A percentile compares a stretch with the other conserved stretches of the same genome.
These are phyloP conservation scores for Gnaphalium uliginosum DNA, from an alignment of 129 eudicot species.

Conservation along the genomic window DNA sequence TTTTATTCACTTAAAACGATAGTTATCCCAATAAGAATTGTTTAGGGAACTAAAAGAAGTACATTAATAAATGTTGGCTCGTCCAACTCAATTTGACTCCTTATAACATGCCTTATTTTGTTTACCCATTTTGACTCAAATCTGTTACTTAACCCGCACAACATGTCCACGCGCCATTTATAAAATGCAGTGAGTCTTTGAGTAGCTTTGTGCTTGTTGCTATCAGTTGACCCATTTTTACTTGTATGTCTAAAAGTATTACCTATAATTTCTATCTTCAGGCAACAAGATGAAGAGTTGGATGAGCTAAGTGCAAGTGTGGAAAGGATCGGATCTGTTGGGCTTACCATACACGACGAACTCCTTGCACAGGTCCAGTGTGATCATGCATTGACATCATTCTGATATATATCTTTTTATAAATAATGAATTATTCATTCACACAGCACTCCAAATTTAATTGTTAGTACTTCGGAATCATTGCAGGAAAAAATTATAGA, in stretches of 20 bases:
- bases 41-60: neutral
- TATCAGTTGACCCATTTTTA: too few relatives aligned
- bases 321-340: constrained; percentile 75
- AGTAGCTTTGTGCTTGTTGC: too few relatives aligned
- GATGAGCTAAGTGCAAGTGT: constrained; percentile 87
- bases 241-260: neutral
- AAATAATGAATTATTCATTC: neutral
- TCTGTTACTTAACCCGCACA: neutral
- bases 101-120: neutral
- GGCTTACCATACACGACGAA: constrained; percentile 86
- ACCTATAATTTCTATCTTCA: constrained; percentile 21
- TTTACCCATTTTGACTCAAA: neutral
- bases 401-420: neutral
- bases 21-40: too few relatives aligned
- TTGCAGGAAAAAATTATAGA: constrained; percentile 74
- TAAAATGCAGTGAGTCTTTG: too few relatives aligned
- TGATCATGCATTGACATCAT: constrained; percentile 1
- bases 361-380: constrained; percentile 58
- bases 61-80: neutral
- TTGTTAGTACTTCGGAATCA: constrained; percentile 4
- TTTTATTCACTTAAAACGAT: neutral
- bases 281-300: constrained; percentile 84
- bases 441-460: neutral
- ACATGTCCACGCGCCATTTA: neutral
- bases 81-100: neutral